Evolutionary conservation across 805 yeast genomes (phyloP), one percentile per base, ranked within the genome.

Genomic region (Wickerhamiella hasegawae): DNA sequence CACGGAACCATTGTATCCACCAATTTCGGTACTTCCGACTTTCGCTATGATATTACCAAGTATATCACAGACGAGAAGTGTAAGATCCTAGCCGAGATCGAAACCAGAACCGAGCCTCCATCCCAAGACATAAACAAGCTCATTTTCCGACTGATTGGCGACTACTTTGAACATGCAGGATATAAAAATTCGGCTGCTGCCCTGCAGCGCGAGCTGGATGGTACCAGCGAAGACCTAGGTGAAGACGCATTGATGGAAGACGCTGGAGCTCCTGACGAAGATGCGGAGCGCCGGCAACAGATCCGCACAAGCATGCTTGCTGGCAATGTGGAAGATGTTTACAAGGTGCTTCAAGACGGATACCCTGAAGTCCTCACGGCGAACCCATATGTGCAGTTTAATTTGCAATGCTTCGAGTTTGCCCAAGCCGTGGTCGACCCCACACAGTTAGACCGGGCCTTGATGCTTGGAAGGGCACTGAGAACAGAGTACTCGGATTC

Each of bases 131-230:
- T 33, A 14, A 27, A 36, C n/a, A 43, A 40, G 10, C 34, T 55
- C 6, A 47, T 63, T 32, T 55, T 57, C 29, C 44, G 53, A 17
- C 52, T 66, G 28, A 59, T 67, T 3, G 42, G 58, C n/a, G 54
- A 63, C 11, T 75, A 73, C 48, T 63, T 76, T 26, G 59, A 64
- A n/a, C 71, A 73, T 46, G 63, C 65, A 36, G 83, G 83, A 3
- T 68, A 63, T 45, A 59, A 62, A 21, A 71, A 70, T 37, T 66
- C 72, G 3, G 67, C 71, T 2, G 59, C 59, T 38, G 68, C 72
- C 0, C 68, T 76, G 39, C 53, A 61, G 17, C 51, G 57, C 25
- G 82, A 74, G 42, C 44, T 67, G 21, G 36, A 40, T 17, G 38
- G 30, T 10, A 31, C 23, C 6, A 18, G 8, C 11, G 15, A 9